These are phyloP conservation scores for Penicillium frequentans DNA, from an alignment of 2,329 filamentous ascomycete species.

Conservation along the genomic window DNA sequence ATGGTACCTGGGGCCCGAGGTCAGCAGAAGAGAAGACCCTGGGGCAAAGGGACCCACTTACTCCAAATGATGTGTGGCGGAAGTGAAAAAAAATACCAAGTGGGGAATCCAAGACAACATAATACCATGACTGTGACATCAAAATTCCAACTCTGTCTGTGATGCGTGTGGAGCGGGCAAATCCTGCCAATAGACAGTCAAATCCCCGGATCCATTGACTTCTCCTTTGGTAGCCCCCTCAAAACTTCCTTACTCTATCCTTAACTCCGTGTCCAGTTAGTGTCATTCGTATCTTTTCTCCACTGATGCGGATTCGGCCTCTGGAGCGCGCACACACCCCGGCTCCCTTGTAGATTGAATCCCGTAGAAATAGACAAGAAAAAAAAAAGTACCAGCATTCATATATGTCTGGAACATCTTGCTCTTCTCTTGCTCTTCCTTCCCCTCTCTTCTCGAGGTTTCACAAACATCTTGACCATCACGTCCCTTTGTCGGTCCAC, in stretches of 20 bases:
- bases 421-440: background rate
- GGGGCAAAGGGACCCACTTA: slow-evolving; percentile 6
- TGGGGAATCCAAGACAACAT: background rate
- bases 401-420: background rate
- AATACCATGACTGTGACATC: background rate
- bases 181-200: background rate
- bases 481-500: slow-evolving; percentile 9
- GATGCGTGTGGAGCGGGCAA: background rate
- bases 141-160: background rate
- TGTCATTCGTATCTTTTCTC: background rate
- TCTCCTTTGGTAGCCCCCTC: background rate
- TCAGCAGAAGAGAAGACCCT: background rate
- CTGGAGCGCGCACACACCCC: background rate
- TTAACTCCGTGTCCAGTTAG: slow-evolving; percentile 8
- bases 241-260: background rate
- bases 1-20: background rate
- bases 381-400: background rate
- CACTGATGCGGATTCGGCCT: background rate
- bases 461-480: background rate
- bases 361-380: background rate
- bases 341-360: background rate
- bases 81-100: background rate
- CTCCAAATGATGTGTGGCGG: background rate
- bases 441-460: background rate
- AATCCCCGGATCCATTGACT: background rate